phyloP scores from a whole-genome alignment of 2,329 filamentous ascomycete genomes.

The Polytolypa hystricis region DNA sequence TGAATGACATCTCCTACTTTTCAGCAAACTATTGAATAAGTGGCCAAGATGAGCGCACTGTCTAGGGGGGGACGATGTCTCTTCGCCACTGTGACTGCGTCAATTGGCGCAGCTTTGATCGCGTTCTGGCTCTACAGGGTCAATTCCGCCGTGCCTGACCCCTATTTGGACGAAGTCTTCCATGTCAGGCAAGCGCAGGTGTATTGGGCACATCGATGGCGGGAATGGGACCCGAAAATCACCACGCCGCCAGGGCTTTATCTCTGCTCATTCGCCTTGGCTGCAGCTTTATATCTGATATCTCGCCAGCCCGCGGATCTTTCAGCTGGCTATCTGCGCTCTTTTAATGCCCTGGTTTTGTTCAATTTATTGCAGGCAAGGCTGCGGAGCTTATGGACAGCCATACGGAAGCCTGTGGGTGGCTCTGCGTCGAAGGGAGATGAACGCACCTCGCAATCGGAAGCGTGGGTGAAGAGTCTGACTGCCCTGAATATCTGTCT shows the following conservation, averaged over 20 bases:
- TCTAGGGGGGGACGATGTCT: too few species aligned
- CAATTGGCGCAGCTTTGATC: constrained; percentile 22
- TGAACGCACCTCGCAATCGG: constrained; percentile 10
- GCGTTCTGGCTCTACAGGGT: constrained; percentile 35
- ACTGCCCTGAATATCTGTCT: constrained; percentile 64
- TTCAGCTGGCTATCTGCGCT: constrained; percentile 24
- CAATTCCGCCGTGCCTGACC: constrained; percentile 40
- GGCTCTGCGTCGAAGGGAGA: constrained; percentile 10
- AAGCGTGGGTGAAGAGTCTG: constrained; percentile 11
- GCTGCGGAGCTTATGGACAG: constrained; percentile 44
- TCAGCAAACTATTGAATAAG: too few species aligned
- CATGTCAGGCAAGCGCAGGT: constrained; percentile 81
- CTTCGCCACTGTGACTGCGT: too few species aligned
- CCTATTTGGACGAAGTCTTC: constrained; percentile 47
- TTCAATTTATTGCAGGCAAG: constrained; percentile 33
- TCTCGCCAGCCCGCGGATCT: constrained; percentile 23
- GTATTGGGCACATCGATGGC: constrained; percentile 66
- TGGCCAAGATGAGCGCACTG: too few species aligned
- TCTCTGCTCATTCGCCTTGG: constrained; percentile 39
- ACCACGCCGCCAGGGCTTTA: constrained; percentile 88
- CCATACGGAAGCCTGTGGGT: constrained; percentile 22
- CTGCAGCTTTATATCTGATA: constrained; percentile 16
- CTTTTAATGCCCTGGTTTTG: constrained; percentile 27
- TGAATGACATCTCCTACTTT: too few species aligned
- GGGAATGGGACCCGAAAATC: constrained; percentile 89